Evolutionary conservation across 208 protist genomes (phyloP).

Genomic region (Trypanosoma boissoni): DNA sequence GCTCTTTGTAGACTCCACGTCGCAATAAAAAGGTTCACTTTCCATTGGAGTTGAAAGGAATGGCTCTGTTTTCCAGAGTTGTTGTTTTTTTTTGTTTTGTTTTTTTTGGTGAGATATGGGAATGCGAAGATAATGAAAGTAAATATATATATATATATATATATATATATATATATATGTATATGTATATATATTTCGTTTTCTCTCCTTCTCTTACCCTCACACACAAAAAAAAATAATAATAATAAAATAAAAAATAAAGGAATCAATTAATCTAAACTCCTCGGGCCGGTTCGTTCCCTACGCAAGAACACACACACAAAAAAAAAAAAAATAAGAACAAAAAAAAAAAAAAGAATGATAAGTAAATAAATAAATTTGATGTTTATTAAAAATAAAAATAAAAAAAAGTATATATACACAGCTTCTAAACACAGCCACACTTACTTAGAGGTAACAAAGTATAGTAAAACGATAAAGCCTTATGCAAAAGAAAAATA

Average conservation of each 20-base stretch:
- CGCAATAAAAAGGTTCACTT: conserved; percentile 13
- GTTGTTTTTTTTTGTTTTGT: conserved; percentile 8
- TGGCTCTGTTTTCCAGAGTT: background rate
- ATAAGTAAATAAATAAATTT: background rate
- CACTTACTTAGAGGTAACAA: too few species aligned
- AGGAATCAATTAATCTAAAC: too few species aligned
- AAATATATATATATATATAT: background rate
- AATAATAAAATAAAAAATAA: too few species aligned
- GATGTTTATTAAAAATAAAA: background rate
- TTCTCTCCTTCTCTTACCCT: too few species aligned
- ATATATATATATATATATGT: conserved; percentile 1
- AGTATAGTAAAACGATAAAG: too few species aligned
- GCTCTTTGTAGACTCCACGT: conserved; percentile 8
- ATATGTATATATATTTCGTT: too few species aligned
- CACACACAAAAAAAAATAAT: too few species aligned
- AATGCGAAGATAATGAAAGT: background rate
- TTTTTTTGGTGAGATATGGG: background rate
- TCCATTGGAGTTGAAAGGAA: conserved; percentile 4
- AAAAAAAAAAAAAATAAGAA: background rate
- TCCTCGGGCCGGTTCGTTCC: too few species aligned
- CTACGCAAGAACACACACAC: background rate
- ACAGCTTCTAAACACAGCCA: background rate
- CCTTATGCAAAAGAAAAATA: too few species aligned
- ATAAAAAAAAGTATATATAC: background rate
- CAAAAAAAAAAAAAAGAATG: background rate